Evolutionary conservation across 2,329 filamentous ascomycete species (phyloP), one percentile per base, ranked within the genome.

Genomic region (Fusarium chuoi): DNA sequence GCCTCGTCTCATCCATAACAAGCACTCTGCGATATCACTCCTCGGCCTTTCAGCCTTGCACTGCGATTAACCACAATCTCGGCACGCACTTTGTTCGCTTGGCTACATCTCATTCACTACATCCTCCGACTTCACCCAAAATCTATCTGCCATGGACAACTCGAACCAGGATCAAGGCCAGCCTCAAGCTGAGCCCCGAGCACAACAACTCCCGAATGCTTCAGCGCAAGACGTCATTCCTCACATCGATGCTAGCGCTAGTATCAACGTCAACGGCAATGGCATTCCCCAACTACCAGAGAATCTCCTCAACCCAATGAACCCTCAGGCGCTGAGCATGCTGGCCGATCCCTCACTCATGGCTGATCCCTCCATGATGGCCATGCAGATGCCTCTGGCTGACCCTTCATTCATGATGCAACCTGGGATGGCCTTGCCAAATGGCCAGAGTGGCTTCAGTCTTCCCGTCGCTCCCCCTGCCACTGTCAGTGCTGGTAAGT

Each of bases 401-500:
- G 78, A 79, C 42, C 71, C 79, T 28, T 75, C 78, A 26, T 68
- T 80, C 70, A 70, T 78, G 64, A 78, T 82, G 73, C 74, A 81
- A 52, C 78, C 82, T 41, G 64, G 62, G 22, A 75, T 81, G 62
- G 75, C 78, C 64, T 76, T 81, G 57, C 48, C 77, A 44, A 83
- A 82, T 62, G 81, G 79, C 13, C 75, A 79, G 33, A 55, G 82
- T 61, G 80, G 75, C 28, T 76, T 78, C 45, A 55, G 56, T 30
- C 62, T 74, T n/a, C 71, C 72, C 24, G 68, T 73, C 17, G 51
- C 67, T 8, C 71, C 71, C 33, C 77, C 74, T 45, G 78, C 75
- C 22, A 75, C 74, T 18, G 78, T 84, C 74, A 83, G 79, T 42
- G 80, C 82, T 57, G 82, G 82, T 83, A 75, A 73, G 75, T 67